A percentile compares a stretch with the other conserved stretches of the same genome.
Conservation (phyloP, 176 grass and related monocot genomes). For the Thalia dealbata region DNA sequence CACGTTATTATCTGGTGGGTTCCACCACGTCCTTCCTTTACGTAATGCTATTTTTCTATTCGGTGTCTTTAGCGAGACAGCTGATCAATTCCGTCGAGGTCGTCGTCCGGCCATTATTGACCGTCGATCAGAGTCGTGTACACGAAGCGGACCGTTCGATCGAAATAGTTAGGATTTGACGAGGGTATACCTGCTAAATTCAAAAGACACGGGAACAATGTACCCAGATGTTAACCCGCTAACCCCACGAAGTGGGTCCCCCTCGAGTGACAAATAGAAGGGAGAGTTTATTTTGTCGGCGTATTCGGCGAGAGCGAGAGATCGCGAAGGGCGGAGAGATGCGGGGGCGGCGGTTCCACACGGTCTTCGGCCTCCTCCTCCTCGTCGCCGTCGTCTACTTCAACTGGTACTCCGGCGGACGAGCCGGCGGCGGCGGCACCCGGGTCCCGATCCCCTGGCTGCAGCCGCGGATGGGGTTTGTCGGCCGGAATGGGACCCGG, state of each 20-base stretch:
- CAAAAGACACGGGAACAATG: no score
- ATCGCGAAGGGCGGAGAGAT: neutral
- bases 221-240: no score
- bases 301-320: neutral
- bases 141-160: no score
- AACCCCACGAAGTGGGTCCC: neutral
- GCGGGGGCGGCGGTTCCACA: constrained; percentile 43
- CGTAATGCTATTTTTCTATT: no score
- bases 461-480: constrained; percentile 63
- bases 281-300: neutral
- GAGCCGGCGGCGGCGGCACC: constrained; percentile 10
- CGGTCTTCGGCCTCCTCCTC: constrained; percentile 53
- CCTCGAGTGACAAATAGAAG: neutral
- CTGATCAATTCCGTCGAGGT: no score
- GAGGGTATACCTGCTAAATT: no score
- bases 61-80: no score
- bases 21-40: no score
- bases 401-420: constrained; percentile 26
- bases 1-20: no score
- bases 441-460: constrained; percentile 77
- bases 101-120: no score
- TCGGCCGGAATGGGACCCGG: constrained; percentile 37
- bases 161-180: no score
- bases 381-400: constrained; percentile 53
- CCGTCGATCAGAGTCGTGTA: no score